Conservation (phyloP, 768 basidiomycete genomes). For the Mycena vulgaris region DNA sequence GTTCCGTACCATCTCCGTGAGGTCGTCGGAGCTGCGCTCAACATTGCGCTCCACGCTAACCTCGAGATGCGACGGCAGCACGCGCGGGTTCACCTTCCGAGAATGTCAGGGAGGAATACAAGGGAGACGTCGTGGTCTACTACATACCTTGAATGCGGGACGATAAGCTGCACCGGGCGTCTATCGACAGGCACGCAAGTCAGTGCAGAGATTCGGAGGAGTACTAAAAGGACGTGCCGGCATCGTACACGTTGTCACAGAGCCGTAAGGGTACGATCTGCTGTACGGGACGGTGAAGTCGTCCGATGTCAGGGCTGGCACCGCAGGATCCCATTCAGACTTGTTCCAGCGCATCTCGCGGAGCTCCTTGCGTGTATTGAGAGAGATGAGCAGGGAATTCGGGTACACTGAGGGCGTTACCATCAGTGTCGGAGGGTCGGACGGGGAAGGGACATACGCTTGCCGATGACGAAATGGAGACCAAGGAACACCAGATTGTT, state of each 20-base stretch:
- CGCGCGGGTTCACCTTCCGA: constrained; percentile 15
- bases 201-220: not conserved
- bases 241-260: constrained; percentile 6
- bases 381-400: constrained; percentile 34
- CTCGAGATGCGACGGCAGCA: constrained; percentile 10
- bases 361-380: constrained; percentile 33
- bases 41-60: not conserved
- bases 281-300: constrained; percentile 23
- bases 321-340: constrained; percentile 10
- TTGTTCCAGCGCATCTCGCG: constrained; percentile 32
- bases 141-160: constrained; percentile 22
- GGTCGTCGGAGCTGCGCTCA: constrained; percentile 24
- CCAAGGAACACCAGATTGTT: constrained; percentile 54
- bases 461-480: constrained; percentile 54
- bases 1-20: not conserved
- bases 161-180: constrained; percentile 13
- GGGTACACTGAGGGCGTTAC: constrained; percentile 24
- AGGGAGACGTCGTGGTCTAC: not conserved
- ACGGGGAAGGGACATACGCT: constrained; percentile 39
- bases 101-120: not conserved
- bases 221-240: not conserved
- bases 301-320: not conserved
- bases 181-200: not conserved
- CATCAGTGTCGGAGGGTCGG: no score
- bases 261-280: constrained; percentile 7